Evolutionary conservation across 352 stramenopile genomes (phyloP).

Genomic region (Globisporangium acanthophoron): DNA sequence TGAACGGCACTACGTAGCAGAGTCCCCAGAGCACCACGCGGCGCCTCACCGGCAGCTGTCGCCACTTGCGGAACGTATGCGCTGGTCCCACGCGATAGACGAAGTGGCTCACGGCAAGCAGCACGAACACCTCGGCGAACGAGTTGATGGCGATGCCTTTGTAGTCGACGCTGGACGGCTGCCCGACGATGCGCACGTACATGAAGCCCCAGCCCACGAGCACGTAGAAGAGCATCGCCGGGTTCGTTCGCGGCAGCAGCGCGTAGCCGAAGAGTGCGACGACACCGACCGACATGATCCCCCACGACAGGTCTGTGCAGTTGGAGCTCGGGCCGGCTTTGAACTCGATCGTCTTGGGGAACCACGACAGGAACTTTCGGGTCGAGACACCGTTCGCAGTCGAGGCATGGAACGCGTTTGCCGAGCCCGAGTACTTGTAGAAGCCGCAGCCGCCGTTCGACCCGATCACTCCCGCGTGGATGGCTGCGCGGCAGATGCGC

Average conservation of each 20-base stretch:
- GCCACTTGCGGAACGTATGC: constrained; percentile 49
- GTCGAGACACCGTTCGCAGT: constrained; percentile 45
- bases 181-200: constrained; percentile 61
- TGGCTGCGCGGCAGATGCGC: constrained; percentile 71
- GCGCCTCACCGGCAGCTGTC: constrained; percentile 16
- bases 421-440: constrained; percentile 12
- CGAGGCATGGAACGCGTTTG: constrained; percentile 41
- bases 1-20: constrained; percentile 66
- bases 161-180: constrained; percentile 61
- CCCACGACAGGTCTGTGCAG: constrained; percentile 74
- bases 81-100: constrained; percentile 31
- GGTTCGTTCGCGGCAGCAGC: constrained; percentile 35
- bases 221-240: constrained; percentile 40
- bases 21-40: constrained; percentile 48
- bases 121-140: constrained; percentile 57
- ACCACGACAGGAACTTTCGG: constrained; percentile 58
- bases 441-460: constrained; percentile 60
- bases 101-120: constrained; percentile 46
- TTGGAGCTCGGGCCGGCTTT: constrained; percentile 36
- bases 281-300: constrained; percentile 42
- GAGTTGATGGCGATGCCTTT: constrained; percentile 34
- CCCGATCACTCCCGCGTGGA: constrained; percentile 67
- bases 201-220: constrained; percentile 67
- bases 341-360: constrained; percentile 82
- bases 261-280: constrained; percentile 39